Evolutionary conservation across 352 stramenopile genomes (phyloP).

Genomic region (Globisporangium parvum): DNA sequence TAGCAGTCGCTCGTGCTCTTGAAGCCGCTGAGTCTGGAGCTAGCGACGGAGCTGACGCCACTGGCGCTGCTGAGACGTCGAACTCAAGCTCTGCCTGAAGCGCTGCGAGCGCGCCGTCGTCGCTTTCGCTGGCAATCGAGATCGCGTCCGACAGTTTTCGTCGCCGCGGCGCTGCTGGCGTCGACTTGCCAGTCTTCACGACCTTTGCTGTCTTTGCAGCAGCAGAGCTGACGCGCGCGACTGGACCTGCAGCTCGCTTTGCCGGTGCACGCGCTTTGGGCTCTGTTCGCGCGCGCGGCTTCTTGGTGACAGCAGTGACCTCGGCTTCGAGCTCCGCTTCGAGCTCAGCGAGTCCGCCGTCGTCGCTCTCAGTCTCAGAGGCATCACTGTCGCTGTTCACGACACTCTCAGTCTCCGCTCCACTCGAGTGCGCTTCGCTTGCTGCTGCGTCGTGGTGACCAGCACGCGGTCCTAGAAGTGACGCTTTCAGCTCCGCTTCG

Average conservation of each 20-base stretch:
- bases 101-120: slow-evolving; percentile 6
- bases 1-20: too few species aligned
- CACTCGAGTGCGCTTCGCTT: background rate
- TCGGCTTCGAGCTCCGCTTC: slow-evolving; percentile 15
- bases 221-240: background rate
- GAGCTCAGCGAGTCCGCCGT: slow-evolving; percentile 15
- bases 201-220: background rate
- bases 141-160: background rate
- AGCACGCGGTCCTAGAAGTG: background rate
- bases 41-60: too few species aligned
- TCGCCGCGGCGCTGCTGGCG: background rate
- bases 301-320: slow-evolving; percentile 4
- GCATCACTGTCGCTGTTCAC: background rate
- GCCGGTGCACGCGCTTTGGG: too few species aligned
- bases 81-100: slow-evolving; percentile 17
- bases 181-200: background rate
- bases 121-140: slow-evolving; percentile 8
- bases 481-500: slow-evolving; percentile 22
- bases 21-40: too few species aligned
- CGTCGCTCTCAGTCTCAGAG: slow-evolving; percentile 10
- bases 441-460: too few species aligned
- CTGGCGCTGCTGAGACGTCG: too few species aligned
- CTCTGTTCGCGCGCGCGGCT: background rate
- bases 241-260: too few species aligned
- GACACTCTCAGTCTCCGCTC: background rate